Base-by-base conservation (phyloP, 371 early-diverging fungal genomes). In the Apophysomyces ossiformis region DNA sequence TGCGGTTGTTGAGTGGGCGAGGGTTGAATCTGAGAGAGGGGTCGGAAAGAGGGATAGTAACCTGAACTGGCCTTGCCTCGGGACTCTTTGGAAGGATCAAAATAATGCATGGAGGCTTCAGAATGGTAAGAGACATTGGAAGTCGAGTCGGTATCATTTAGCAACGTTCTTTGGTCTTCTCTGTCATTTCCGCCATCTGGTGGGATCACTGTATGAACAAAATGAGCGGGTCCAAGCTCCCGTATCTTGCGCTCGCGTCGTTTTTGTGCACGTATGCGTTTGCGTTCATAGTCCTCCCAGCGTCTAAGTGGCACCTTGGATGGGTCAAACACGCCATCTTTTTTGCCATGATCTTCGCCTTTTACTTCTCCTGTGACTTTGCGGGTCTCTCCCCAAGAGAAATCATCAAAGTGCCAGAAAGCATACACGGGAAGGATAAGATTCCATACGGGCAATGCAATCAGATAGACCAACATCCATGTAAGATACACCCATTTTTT, bases 391-490 rank as follows among this genome's bases (percentile, higher is more conserved):
- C 98, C 97, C 98, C 99, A 99, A 2, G 94, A 91, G 70, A 99
- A 99, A 78, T 99, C 99, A 78, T 99, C 99, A 81, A 99, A 97
- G 77, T 98, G 96, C 99, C 99, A 99, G 81, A 92, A 96, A 1
- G 97, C 90, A 78, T 99, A 99, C 2, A 94, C 78, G 0, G 99
- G 99, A 37, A 99, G 81, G 57, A 95, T 83, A 69, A 97, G 91
- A 71, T 97, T 94, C 96, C 97, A 99, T 26, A 99, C 86, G 1
- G 99, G 99, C 38, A 96, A 79, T 8, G 96, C 96, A 60, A 91
- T 56, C 18, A 98, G 78, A 69, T 97, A 98, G 36, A 96, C 81
- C 50, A 93, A 45, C 88, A 96, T 92, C 96, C 96, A 97, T 38
- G 84, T 81, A 11, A 94, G 71, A 68, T 96, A 96, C 58, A 90